Percentiles rank a stretch among this genome's conserved stretches.
These are phyloP conservation scores for Flaveria sonorensis DNA, from an alignment of 129 eudicot species.

Conservation along the genomic window DNA sequence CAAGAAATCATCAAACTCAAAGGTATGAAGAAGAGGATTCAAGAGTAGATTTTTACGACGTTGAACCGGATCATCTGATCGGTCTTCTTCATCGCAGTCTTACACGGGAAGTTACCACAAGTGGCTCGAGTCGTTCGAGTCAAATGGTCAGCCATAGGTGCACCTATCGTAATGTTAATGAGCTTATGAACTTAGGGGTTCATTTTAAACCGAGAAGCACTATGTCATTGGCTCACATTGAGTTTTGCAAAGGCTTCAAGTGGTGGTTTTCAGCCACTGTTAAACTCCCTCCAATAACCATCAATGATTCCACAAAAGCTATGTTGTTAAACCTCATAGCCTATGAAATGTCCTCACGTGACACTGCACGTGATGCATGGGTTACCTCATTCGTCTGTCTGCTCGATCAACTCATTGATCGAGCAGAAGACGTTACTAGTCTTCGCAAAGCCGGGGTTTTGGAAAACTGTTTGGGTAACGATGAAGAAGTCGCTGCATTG, in stretches of 20 bases:
- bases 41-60: background rate
- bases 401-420: slow-evolving; percentile 36
- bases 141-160: background rate
- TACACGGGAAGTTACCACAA: background rate
- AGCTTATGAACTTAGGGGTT: slow-evolving; percentile 36
- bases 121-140: background rate
- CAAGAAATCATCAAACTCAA: background rate
- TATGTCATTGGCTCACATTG: slow-evolving; percentile 13
- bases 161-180: slow-evolving; percentile 35
- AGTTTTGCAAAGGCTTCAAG: background rate
- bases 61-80: background rate
- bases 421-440: slow-evolving; percentile 33
- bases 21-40: background rate
- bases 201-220: slow-evolving; percentile 22
- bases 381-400: slow-evolving; percentile 42
- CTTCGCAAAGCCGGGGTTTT: slow-evolving; percentile 29
- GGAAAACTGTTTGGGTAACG: slow-evolving; percentile 22
- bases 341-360: slow-evolving; percentile 36
- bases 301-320: slow-evolving; percentile 38
- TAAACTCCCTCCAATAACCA: slow-evolving; percentile 33
- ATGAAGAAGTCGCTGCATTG: slow-evolving; percentile 36
- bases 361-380: slow-evolving; percentile 23
- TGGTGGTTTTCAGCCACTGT: slow-evolving; percentile 15
- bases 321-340: slow-evolving; percentile 46
- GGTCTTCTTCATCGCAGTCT: background rate